Evolutionary conservation across 2,329 filamentous ascomycete genomes (phyloP).

Genomic region (Alternaria arborescens): DNA sequence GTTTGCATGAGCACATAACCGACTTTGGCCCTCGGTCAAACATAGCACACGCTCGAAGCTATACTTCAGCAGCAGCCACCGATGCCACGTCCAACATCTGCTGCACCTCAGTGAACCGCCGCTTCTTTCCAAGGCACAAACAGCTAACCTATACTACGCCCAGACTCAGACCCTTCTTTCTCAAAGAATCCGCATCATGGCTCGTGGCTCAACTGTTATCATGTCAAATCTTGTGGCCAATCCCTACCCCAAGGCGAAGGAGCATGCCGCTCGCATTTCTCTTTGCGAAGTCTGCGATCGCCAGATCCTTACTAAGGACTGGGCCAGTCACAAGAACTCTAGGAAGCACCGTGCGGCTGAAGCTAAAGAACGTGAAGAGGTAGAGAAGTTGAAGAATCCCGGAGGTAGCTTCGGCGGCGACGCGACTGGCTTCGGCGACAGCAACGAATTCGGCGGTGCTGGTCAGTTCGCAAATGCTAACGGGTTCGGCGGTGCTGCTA

Average conservation of each 20-base stretch:
- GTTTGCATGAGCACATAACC: slow-evolving; percentile 1
- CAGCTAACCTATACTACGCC: slow-evolving; percentile 10
- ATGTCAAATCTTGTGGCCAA: slow-evolving; percentile 23
- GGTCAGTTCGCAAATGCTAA: slow-evolving; percentile 44
- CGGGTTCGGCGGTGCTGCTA: slow-evolving; percentile 17
- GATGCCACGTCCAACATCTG: not conserved
- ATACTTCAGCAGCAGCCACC: not conserved
- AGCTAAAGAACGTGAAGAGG: slow-evolving; percentile 28
- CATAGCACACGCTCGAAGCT: not conserved
- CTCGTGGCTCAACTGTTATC: slow-evolving; percentile 12
- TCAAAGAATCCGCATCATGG: slow-evolving; percentile 14
- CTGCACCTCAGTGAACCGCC: slow-evolving; percentile 11
- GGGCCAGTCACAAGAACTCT: slow-evolving; percentile 41
- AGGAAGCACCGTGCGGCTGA: slow-evolving; percentile 44
- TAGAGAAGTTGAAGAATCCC: slow-evolving; percentile 9
- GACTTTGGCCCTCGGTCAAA: not conserved
- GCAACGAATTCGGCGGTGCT: slow-evolving; percentile 42
- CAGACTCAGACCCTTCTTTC: not conserved
- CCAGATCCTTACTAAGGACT: slow-evolving; percentile 42
- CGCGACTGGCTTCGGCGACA: slow-evolving; percentile 12
- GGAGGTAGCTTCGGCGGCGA: slow-evolving; percentile 15
- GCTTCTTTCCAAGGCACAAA: not conserved
- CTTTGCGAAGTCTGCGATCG: slow-evolving; percentile 46
- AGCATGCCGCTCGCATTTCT: slow-evolving; percentile 27
- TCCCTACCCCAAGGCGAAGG: slow-evolving; percentile 38